Base-by-base conservation (phyloP, 2,329 filamentous ascomycete genomes). In the Fusarium oligoseptatum region DNA sequence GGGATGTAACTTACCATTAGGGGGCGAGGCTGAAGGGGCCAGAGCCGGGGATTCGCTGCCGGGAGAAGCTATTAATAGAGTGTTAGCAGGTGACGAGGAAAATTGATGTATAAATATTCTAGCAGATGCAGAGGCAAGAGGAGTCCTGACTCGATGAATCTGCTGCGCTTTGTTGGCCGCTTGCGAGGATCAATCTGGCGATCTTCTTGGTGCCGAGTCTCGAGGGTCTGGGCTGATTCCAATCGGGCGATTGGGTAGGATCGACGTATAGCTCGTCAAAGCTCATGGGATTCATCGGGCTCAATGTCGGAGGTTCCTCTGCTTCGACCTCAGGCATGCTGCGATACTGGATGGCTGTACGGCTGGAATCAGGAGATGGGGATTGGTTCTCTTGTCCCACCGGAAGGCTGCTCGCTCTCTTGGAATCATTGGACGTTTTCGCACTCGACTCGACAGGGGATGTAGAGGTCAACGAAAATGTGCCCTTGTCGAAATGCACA, bases 321-420 rank as follows among this genome's bases (percentile, higher is more conserved):
- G 8, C 17, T 27, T 72, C 87, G 20, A 90, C 82, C 55, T 88
- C 85, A 22, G 90, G 82, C 88, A 90, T 88, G 79, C 88, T 90
- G 68, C 86, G 84, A 73, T 85, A 88, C 50, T 83, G 82, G 39
- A 78, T 66, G 6, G 74, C 76, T n/a, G 58, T 62, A 22, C 75
- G 66, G 2, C 72, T 50, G 4, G 73, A 36, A 12, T 52, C 20
- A 22, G 68, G 66, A 20, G 62, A 60, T 14, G 61, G 48, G 8
- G 52, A 36, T 15, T 39, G 10, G 27, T 72, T 75, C 11, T 74
- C 73, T 41, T 77, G 70, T 9, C 58, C 74, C 15, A 64, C 55
- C 1, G 80, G 74, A 29, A 80, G 73, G 73, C 80, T 83, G 76
- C 78, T 81, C 50, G 84, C 83, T 71, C 85, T 82, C 69, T 80